These are phyloP conservation scores for Stylosanthes scabra DNA, from an alignment of 331 rosid genomes.

Conservation along the genomic window DNA sequence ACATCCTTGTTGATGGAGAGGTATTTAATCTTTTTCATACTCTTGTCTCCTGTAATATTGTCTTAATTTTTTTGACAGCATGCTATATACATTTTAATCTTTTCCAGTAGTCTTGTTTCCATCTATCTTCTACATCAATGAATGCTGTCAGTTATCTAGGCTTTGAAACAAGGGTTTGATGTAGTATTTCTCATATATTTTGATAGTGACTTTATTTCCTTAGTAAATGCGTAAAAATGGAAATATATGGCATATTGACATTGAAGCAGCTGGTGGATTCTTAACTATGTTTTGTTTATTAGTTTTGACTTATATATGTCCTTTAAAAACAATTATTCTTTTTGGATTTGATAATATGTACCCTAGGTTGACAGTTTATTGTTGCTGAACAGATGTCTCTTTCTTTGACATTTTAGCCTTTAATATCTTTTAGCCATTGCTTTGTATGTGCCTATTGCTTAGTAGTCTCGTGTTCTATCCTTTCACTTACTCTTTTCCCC, in stretches of 20 bases:
- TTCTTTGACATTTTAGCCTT: constrained; percentile 14
- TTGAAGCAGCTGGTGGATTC: background rate
- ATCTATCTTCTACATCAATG: constrained; percentile 6
- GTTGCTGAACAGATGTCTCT: constrained; percentile 7
- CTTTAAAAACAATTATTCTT: constrained; percentile 5
- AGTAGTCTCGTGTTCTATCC: background rate
- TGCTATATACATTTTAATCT: constrained; percentile 18
- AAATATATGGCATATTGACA: no score
- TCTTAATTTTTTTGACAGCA: constrained; percentile 33
- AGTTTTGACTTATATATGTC: constrained; percentile 30
- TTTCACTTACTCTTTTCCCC: constrained; percentile 16
- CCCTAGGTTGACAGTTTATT: constrained; percentile 28
- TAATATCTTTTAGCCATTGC: constrained; percentile 15
- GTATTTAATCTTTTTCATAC: constrained; percentile 48
- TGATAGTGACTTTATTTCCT: constrained; percentile 16
- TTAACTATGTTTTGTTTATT: constrained; percentile 5
- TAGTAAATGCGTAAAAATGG: no score
- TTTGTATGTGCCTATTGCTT: constrained; percentile 27
- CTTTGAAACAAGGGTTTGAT: constrained; percentile 2
- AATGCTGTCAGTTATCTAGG: background rate
- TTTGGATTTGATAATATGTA: background rate
- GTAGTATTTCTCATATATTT: background rate
- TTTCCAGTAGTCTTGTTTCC: background rate
- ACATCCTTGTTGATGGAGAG: constrained; percentile 91
- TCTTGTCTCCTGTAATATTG: constrained; percentile 14